These are phyloP conservation scores for Zygoascus hellenicus DNA, from an alignment of 1,139 yeast species.

Conservation along the genomic window DNA sequence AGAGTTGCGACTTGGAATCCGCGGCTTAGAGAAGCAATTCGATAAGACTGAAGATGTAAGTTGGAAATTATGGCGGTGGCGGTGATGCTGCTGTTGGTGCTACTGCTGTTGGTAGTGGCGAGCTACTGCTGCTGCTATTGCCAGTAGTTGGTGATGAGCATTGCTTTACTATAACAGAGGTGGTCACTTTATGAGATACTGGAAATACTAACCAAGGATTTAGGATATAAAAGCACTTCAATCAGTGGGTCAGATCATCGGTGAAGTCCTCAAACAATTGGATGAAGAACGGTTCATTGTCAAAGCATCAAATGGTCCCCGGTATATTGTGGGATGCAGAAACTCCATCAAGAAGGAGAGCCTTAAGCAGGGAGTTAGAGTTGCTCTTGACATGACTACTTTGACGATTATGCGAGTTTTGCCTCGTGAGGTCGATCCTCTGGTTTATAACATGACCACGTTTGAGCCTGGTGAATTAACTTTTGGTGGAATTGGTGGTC, in stretches of 20 bases:
- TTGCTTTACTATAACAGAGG: background rate
- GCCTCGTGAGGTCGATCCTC: conserved; percentile 97
- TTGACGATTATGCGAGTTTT: conserved; percentile 94
- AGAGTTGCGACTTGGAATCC: conserved; percentile 74
- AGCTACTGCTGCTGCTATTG: background rate
- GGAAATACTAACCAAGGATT: conserved; percentile 4
- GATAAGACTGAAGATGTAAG: conserved; percentile 79
- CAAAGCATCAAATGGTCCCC: conserved; percentile 95
- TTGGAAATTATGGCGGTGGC: conserved; percentile 1
- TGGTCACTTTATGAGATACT: background rate
- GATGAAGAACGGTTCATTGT: conserved; percentile 93
- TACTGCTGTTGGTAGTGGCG: background rate
- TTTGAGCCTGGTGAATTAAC: conserved; percentile 96
- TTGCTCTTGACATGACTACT: conserved; percentile 96
- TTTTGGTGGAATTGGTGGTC: conserved; percentile 94
- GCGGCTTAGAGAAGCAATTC: conserved; percentile 76
- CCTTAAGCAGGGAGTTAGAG: conserved; percentile 91
- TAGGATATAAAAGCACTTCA: conserved; percentile 90
- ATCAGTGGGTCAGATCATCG: conserved; percentile 95
- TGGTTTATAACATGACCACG: conserved; percentile 97
- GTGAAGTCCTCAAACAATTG: conserved; percentile 92
- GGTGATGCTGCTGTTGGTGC: background rate
- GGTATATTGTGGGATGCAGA: conserved; percentile 96
- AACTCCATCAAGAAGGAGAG: conserved; percentile 81
- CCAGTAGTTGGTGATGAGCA: background rate